Evolutionary conservation across 2,329 filamentous ascomycete species (phyloP), one percentile per base, ranked within the genome.

Genomic region (Aspergillus quadricinctus): DNA sequence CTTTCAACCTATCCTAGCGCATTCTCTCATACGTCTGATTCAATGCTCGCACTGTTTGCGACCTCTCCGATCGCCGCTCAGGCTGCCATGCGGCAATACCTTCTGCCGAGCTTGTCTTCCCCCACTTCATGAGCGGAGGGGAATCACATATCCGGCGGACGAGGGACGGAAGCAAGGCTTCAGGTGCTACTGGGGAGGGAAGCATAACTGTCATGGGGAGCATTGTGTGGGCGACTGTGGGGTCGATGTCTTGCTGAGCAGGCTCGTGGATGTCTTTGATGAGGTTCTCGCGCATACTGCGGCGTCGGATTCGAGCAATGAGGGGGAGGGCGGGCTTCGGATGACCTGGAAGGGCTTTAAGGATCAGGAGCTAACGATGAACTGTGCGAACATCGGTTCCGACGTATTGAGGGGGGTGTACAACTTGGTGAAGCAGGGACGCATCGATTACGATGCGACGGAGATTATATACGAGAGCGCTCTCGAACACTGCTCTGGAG

Each of bases 1-100:
- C n/a, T 23, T 19, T 19, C 21, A 23, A 4, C 19, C 43, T 5
- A 27, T 49, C 4, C 35, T 21, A 21, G 56, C 84, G 19, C 81
- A 88, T 61, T 77, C 83, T 56, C 78, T 92, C 54, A 80, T 95
- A 59, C 86, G 87, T 46, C 77, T 94, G 43, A 81, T 94, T 53
- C 90, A 95, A 74, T 97, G 92, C 70, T 81, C 81, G 10, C 77
- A 82, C 60, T 96, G 92, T 72, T 89, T 87, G 3, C 78, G 77
- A 46, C 87, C 88, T 1, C 77, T 94, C 29, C 79, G 75, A 48
- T 79, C 84, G 8, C 89, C 92, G 4, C 80, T 91, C 55, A 89
- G 89, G 0, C 77, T 96, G 4, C 91, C 92, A 4, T 97, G 92
- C 70, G 91, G 92, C 28, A 84, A 88, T 67, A 87, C 87, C 10